Evolutionary conservation across 331 rosid genomes (phyloP).

Genomic region (Pyrus hybrid): DNA sequence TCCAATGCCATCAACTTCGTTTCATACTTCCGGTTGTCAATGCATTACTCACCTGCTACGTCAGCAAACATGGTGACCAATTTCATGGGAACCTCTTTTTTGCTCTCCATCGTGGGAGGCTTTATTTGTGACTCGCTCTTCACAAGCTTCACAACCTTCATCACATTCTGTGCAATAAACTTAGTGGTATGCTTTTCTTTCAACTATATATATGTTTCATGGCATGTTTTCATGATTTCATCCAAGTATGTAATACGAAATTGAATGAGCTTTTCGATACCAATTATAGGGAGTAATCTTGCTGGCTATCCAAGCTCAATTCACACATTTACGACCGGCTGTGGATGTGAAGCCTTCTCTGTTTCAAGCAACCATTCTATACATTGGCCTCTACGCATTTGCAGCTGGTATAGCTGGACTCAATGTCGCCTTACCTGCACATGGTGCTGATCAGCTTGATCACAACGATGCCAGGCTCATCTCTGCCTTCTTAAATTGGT

Average conservation of each 20-base stretch:
- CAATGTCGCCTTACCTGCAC: conserved; percentile 30
- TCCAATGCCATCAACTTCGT: conserved; percentile 19
- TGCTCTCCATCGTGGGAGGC: conserved; percentile 28
- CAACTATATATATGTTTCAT: not conserved
- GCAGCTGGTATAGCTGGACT: conserved; percentile 31
- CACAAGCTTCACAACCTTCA: conserved; percentile 29
- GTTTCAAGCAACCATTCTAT: conserved; percentile 15
- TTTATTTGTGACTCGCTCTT: conserved; percentile 23
- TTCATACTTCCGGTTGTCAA: conserved; percentile 10
- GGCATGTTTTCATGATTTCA: not conserved
- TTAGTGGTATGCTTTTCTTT: conserved; percentile 3
- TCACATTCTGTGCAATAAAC: conserved; percentile 4
- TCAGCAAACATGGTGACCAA: conserved; percentile 37
- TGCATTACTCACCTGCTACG: conserved; percentile 25
- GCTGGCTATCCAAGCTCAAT: conserved; percentile 28
- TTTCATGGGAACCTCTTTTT: conserved; percentile 24
- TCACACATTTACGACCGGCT: not conserved
- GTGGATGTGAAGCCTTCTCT: not conserved
- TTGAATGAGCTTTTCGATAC: not conserved
- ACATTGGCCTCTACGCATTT: conserved; percentile 16
- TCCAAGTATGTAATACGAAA: not conserved
- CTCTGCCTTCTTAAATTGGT: conserved; percentile 40
- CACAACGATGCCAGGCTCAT: conserved; percentile 15
- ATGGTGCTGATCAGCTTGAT: conserved; percentile 41
- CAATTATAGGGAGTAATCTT: conserved; percentile 7